Conservation (phyloP, 2,329 filamentous ascomycete species). For the Sphaceloma murrayae region DNA sequence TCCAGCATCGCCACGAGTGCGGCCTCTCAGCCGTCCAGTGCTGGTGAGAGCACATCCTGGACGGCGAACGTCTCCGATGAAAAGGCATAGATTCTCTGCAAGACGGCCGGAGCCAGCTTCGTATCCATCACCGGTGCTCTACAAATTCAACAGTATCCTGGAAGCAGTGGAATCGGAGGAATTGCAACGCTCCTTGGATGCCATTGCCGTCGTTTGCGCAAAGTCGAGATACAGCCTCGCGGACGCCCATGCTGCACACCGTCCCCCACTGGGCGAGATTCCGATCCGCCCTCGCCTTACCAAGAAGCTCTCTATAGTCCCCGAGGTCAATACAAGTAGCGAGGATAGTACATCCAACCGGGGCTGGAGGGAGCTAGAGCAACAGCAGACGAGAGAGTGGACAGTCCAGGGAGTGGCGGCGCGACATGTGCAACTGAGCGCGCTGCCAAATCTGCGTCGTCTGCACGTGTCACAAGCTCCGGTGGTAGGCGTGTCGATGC, state of each 20-base stretch:
- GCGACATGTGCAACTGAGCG: constrained; percentile 8
- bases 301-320: constrained; percentile 37
- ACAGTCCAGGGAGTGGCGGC: not conserved
- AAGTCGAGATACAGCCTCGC: constrained; percentile 52
- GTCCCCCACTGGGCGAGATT: constrained; percentile 53
- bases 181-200: constrained; percentile 48
- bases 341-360: constrained; percentile 7
- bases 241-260: constrained; percentile 53
- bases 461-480: constrained; percentile 6
- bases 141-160: constrained; percentile 48
- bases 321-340: constrained; percentile 40
- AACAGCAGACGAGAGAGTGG: constrained; percentile 10
- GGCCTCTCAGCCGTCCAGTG: constrained; percentile 1
- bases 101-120: not conserved
- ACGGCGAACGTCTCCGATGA: constrained; percentile 20
- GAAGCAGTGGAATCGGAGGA: constrained; percentile 47
- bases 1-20: not conserved
- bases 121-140: constrained; percentile 41
- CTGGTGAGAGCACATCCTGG: constrained; percentile 31
- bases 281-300: constrained; percentile 25
- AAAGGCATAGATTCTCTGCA: not conserved
- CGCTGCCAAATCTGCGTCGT: not conserved
- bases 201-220: constrained; percentile 54
- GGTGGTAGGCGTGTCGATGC: constrained; percentile 8
- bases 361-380: constrained; percentile 11